Evolutionary conservation across 1,139 yeast species (phyloP), one percentile per base, ranked within the genome.

Genomic region (Lodderomyces metapsilosis): DNA sequence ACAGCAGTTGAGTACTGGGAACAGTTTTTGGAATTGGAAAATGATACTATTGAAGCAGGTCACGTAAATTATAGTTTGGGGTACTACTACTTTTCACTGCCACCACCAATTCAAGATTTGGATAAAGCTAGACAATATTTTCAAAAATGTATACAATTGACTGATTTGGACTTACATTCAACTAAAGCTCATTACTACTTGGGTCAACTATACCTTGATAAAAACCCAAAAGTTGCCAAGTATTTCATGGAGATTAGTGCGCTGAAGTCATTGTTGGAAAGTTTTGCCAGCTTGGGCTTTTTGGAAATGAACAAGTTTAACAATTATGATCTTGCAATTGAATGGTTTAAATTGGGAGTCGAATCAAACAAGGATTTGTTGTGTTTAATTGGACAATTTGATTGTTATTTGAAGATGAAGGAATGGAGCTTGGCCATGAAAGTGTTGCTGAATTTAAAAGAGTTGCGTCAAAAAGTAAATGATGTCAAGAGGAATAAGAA

Each of bases 301-400:
- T 61, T 88, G 48, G 92, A 88, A 51, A 62, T 88, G 66, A 81
- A 81, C 50, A 77, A 83, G 43, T 85, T 82, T 56, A 64, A 69
- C n/a, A 68, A 81, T 51, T 54, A 58, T 15, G 43, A 47, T 4
- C 79, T 79, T 50, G 88, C 95, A 0, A 64, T 72, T 32, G 88
- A 88, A 55, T 91, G 97, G 97, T 88, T 89, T 63, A 78, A 77
- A 51, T 63, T 89, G 36, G 98, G 96, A 0, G 71, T 78, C 30
- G 92, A 86, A 47, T 66, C 86, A 2, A 58, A 53, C 40, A 71
- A 71, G 24, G 83, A 78, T 50, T 68, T 79, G 35, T 73, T 80
- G 32, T 87, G 94, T 52, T 66, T 80, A 51, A 71, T 88, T 39
- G 97, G 97, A 0, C 71, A 80, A 44, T 85, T 88, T 56, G 96